phyloP scores from a whole-genome alignment of 306 rosid species.

The Castanopsis chinensis region DNA sequence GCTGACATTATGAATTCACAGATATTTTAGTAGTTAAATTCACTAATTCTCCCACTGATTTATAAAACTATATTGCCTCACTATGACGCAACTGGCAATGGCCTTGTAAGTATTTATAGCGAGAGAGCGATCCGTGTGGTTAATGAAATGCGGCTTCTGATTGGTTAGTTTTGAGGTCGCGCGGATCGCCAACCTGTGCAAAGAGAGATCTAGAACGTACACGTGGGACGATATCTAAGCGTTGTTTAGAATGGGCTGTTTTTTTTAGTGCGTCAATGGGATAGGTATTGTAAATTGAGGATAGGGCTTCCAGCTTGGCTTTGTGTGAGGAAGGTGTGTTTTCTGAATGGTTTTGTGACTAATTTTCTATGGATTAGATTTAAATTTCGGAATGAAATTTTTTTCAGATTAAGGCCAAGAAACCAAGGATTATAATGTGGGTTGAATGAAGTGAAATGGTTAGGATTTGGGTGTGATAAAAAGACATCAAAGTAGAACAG shows the following conservation, averaged over 20 bases:
- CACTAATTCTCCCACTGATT: no score
- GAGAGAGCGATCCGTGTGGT: slow-evolving; percentile 22
- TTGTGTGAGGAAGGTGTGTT: neutral
- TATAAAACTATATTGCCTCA: neutral
- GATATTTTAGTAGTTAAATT: no score
- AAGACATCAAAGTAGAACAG: neutral
- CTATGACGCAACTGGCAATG: accelerated
- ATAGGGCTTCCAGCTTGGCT: slow-evolving; percentile 25
- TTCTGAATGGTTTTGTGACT: neutral
- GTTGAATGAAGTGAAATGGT: neutral
- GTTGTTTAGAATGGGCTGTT: neutral
- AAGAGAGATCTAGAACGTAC: slow-evolving; percentile 43
- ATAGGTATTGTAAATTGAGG: neutral
- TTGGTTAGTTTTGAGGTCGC: slow-evolving; percentile 11
- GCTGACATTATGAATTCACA: slow-evolving; percentile 40
- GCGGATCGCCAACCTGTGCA: slow-evolving; percentile 45
- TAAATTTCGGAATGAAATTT: neutral
- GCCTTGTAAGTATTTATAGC: slow-evolving; percentile 22
- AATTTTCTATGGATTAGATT: neutral
- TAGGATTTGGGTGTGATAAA: neutral
- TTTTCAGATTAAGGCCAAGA: neutral
- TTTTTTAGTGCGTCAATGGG: neutral
- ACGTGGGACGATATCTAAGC: slow-evolving; percentile 38
- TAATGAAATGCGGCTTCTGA: slow-evolving; percentile 3
- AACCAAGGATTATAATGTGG: neutral